Percentiles rank a stretch among this genome's conserved stretches.
phyloP scores from a whole-genome alignment of 2,329 filamentous ascomycete genomes.

The Lachnellula hyalina region DNA sequence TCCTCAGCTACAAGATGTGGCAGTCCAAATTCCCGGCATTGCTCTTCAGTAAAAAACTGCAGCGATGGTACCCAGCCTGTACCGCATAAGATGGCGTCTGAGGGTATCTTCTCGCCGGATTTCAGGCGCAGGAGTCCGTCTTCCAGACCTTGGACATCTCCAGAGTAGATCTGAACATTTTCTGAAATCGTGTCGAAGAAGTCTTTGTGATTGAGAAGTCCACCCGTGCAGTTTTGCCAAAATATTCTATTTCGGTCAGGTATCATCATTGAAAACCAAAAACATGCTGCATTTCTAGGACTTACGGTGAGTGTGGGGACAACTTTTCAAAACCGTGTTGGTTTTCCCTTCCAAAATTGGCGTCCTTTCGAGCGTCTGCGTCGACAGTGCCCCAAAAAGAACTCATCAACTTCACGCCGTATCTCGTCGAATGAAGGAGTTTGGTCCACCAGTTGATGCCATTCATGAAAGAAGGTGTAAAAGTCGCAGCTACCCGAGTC shows the following conservation, averaged over 20 bases:
- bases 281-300: neutral
- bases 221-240: constrained; percentile 27
- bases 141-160: constrained; percentile 16
- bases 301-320: constrained; percentile 23
- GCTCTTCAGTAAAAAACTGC: constrained; percentile 22
- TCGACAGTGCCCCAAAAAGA: constrained; percentile 20
- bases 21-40: constrained; percentile 21
- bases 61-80: constrained; percentile 25
- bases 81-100: constrained; percentile 25
- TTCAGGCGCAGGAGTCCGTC: constrained; percentile 14
- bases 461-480: constrained; percentile 13
- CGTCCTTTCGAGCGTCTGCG: constrained; percentile 21
- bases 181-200: constrained; percentile 26
- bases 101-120: constrained; percentile 15
- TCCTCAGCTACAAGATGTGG: constrained; percentile 20
- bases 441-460: constrained; percentile 12
- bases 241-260: constrained; percentile 20
- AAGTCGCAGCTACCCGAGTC: constrained; percentile 8
- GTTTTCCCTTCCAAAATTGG: constrained; percentile 22
- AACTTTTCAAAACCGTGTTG: constrained; percentile 25
- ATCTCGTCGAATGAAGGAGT: constrained; percentile 11
- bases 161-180: constrained; percentile 20
- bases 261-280: neutral
- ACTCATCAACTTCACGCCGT: constrained; percentile 18
- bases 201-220: constrained; percentile 26